Evolutionary conservation across 192 early-diverging fungal species (phyloP).

Genomic region (Backusella parvicylindrica): DNA sequence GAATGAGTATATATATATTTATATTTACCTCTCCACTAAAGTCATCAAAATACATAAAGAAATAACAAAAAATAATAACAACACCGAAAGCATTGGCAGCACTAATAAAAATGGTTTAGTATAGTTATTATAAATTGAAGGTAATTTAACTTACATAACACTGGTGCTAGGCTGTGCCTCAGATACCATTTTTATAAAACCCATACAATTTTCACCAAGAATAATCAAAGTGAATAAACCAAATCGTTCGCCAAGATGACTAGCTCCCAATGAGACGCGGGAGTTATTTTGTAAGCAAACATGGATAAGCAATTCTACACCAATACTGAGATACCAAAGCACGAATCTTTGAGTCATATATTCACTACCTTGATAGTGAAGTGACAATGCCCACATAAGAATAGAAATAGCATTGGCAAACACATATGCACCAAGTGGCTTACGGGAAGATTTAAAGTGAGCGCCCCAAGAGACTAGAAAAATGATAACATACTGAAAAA

Average conservation of each 20-base stretch:
- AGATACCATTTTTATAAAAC: constrained; percentile 35
- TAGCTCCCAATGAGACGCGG: constrained; percentile 39
- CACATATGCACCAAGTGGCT: constrained; percentile 23
- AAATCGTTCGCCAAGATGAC: constrained; percentile 45
- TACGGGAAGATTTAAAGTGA: constrained; percentile 7
- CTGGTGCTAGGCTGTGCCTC: neutral
- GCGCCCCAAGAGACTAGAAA: constrained; percentile 24
- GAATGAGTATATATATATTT: neutral
- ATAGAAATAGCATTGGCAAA: constrained; percentile 22
- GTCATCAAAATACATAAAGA: constrained; percentile 53
- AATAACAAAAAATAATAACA: constrained; percentile 42
- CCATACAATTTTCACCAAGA: constrained; percentile 40
- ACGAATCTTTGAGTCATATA: constrained; percentile 11
- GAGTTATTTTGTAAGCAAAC: constrained; percentile 32
- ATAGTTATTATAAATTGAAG: neutral
- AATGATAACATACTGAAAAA: constrained; percentile 28
- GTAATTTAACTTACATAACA: constrained; percentile 25
- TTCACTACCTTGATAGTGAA: neutral
- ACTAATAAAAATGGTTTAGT: neutral
- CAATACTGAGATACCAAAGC: constrained; percentile 44
- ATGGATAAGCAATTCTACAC: constrained; percentile 36
- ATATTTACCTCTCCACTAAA: constrained; percentile 36
- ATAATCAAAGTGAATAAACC: constrained; percentile 48
- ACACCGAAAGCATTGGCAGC: constrained; percentile 42
- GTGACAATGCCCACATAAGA: constrained; percentile 29